Percentiles rank a stretch among this genome's conserved stretches.
Evolutionary conservation across 2,329 filamentous ascomycete species (phyloP).

Genomic region (Phoma sp.): DNA sequence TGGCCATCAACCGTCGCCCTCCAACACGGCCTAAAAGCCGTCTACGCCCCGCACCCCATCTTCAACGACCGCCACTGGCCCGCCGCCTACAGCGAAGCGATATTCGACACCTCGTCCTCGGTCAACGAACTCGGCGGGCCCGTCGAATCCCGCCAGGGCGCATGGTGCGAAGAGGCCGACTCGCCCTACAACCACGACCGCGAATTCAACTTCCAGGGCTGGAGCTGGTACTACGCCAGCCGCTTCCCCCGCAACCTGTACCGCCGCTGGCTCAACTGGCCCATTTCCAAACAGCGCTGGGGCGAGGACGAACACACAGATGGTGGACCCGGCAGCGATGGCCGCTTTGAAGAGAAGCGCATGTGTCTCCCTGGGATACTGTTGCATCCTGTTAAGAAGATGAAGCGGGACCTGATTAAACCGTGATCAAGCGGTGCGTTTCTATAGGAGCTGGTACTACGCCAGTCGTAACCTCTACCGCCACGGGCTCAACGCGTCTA

Average conservation of each 20-base stretch:
- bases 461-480: slow-evolving; percentile 82
- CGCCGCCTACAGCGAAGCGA: slow-evolving; percentile 73
- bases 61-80: slow-evolving; percentile 91
- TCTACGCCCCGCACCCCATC: slow-evolving; percentile 87
- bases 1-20: slow-evolving; percentile 88
- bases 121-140: slow-evolving; percentile 49
- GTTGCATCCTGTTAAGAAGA: slow-evolving; percentile 83
- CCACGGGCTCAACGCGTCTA: slow-evolving; percentile 82
- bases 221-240: slow-evolving; percentile 91
- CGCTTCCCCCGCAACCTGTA: slow-evolving; percentile 83
- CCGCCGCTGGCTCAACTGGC: slow-evolving; percentile 82
- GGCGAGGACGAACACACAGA: slow-evolving; percentile 73
- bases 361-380: slow-evolving; percentile 94
- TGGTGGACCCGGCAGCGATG: slow-evolving; percentile 45
- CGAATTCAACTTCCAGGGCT: slow-evolving; percentile 86
- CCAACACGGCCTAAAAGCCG: slow-evolving; percentile 91
- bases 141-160: slow-evolving; percentile 65
- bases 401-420: slow-evolving; percentile 37
- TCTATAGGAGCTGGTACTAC: slow-evolving; percentile 81
- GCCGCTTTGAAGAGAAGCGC: slow-evolving; percentile 66
- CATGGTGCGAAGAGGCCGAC: slow-evolving; percentile 53
- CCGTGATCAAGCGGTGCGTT: slow-evolving; percentile 4
- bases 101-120: slow-evolving; percentile 69
- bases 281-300: slow-evolving; percentile 78
- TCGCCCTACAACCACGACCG: slow-evolving; percentile 64